Base-by-base conservation (phyloP, 805 yeast species). In the Barnettozyma wickerhamii region DNA sequence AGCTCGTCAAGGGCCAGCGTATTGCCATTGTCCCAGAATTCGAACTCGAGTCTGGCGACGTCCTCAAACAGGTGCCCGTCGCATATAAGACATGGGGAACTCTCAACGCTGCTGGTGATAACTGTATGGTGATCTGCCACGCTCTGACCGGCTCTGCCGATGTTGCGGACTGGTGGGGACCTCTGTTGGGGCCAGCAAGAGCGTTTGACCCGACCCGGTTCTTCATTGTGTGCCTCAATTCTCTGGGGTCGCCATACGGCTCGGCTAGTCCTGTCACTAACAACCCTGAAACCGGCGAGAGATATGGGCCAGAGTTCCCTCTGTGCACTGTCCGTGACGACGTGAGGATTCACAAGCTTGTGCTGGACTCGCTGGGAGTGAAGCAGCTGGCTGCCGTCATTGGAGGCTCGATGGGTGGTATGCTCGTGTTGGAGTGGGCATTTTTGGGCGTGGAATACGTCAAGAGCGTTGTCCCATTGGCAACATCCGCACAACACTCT, bases 361-460 rank as follows among this genome's bases (percentile, higher is more conserved):
- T 91, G 2, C 66, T 93, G 36, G 96, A 90, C 50, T 77, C 81
- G 5, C 63, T 93, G 34, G 89, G 87, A 0, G 87, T 93, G n/a
- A 73, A 72, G 39, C 74, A 79, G 42, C 68, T 91, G 21, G 96
- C 97, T 1, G 75, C 82, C 38, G 95, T 84, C 14, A 77, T 93
- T 42, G 99, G 99, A 30, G 99, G 99, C 0, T 90, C 98, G 19
- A 93, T 93, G 99, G 99, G 99, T 31, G 99, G 99, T 15, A 93
- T 93, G 98, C 66, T 89, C 33, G 88, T 90, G 0, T 66, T 93
- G 52, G 99, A 93, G 60, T 93, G 87, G 75, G 77, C 89, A 4
- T 87, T 75, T 58, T 81, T 77, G 41, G 83, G 83, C 4, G 59
- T 68, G 2, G 74, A 71, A 2, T 93, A 77, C 57, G 95, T 93